Conservation (phyloP, 306 rosid species). For the Acacia melanoxylon region DNA sequence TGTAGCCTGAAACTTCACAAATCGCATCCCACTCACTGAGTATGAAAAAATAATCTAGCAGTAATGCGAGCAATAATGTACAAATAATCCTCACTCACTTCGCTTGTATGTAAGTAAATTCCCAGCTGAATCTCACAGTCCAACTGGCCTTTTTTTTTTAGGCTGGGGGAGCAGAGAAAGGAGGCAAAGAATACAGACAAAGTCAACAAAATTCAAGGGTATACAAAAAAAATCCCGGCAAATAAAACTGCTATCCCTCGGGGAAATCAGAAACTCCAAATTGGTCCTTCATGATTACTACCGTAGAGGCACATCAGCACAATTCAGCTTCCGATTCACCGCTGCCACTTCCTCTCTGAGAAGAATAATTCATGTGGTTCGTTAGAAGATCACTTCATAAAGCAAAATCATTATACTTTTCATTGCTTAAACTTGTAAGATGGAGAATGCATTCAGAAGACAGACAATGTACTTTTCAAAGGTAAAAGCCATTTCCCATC, state of each 20-base stretch:
- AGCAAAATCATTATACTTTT: background rate
- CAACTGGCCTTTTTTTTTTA: background rate
- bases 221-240: constrained; percentile 21
- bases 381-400: constrained; percentile 15
- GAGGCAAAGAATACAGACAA: constrained; percentile 38
- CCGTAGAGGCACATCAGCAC: constrained; percentile 29
- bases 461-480: background rate
- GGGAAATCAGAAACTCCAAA: constrained; percentile 31
- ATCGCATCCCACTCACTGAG: constrained; percentile 13
- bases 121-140: constrained; percentile 22
- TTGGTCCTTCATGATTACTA: constrained; percentile 30
- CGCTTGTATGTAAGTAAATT: constrained; percentile 39
- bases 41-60: constrained; percentile 16
- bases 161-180: background rate
- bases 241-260: constrained; percentile 42
- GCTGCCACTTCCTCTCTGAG: constrained; percentile 90
- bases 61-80: constrained; percentile 42
- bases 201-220: constrained; percentile 23
- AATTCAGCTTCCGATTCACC: constrained; percentile 48
- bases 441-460: background rate
- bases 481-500: background rate
- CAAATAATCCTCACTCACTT: constrained; percentile 52
- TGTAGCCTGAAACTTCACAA: constrained; percentile 33
- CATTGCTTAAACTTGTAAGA: background rate
- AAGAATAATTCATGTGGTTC: constrained; percentile 37